Evolutionary conservation across 805 yeast species (phyloP).

Genomic region (Suhomyces faveliae): DNA sequence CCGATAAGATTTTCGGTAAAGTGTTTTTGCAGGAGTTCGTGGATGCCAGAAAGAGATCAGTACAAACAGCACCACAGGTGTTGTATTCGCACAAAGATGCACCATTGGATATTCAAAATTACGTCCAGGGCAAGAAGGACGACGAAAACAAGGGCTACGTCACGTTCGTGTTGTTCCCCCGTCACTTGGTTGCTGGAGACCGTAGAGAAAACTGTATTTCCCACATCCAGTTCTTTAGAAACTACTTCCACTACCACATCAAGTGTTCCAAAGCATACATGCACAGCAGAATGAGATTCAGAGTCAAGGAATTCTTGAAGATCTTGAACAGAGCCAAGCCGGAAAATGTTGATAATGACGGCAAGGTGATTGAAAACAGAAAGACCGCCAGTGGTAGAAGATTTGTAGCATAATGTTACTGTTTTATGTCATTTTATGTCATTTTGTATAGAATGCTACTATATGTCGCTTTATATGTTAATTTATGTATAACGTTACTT

Average conservation of each 20-base stretch:
- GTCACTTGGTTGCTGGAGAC: conserved; percentile 63
- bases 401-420: conserved; percentile 41
- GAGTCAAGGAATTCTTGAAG: conserved; percentile 92
- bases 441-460: neutral
- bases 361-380: conserved; percentile 44
- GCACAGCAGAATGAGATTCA: conserved; percentile 97
- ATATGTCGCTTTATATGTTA: neutral
- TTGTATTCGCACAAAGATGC: conserved; percentile 85
- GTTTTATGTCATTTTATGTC: too few species aligned
- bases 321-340: conserved; percentile 96
- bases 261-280: conserved; percentile 97
- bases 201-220: conserved; percentile 85
- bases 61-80: conserved; percentile 98
- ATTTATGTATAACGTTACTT: neutral
- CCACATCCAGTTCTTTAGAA: conserved; percentile 89
- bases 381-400: conserved; percentile 75
- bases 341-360: conserved; percentile 77
- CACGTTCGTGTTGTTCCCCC: conserved; percentile 74
- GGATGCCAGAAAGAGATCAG: conserved; percentile 91
- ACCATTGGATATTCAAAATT: conserved; percentile 68
- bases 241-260: conserved; percentile 97
- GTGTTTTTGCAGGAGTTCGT: conserved; percentile 92
- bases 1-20: conserved; percentile 87
- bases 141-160: conserved; percentile 51
- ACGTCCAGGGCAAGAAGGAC: conserved; percentile 44